Conservation (phyloP, 176 grass and related monocot species). For the Lolium multiflorum region DNA sequence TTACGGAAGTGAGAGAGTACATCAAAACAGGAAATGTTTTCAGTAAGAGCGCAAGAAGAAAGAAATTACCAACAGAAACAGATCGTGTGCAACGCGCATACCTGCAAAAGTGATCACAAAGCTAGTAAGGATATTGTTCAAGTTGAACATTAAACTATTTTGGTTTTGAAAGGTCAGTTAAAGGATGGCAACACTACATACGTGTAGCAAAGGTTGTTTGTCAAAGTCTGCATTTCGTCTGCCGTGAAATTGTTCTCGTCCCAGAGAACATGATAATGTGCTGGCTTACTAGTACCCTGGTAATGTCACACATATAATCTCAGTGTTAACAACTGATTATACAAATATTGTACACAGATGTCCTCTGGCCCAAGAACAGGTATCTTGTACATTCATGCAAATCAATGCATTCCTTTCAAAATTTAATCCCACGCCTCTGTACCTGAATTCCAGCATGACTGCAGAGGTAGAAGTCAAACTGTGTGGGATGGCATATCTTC, state of each 20-base stretch:
- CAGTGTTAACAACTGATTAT: neutral
- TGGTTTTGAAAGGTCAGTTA: neutral
- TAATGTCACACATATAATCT: neutral
- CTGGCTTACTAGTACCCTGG: slow-evolving; percentile 74
- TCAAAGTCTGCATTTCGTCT: slow-evolving; percentile 80
- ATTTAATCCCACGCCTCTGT: neutral
- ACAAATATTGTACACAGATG: neutral
- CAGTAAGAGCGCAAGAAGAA: neutral
- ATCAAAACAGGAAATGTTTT: neutral
- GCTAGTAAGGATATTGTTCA: neutral
- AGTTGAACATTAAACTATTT: neutral
- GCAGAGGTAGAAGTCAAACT: slow-evolving; percentile 78
- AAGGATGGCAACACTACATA: slow-evolving; percentile 20
- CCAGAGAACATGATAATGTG: slow-evolving; percentile 75
- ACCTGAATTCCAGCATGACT: slow-evolving; percentile 79
- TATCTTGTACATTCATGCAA: neutral
- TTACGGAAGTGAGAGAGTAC: too few relatives aligned
- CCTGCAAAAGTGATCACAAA: slow-evolving; percentile 34
- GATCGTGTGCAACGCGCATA: slow-evolving; percentile 79
- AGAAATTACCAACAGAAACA: slow-evolving; percentile 67
- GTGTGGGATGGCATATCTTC: slow-evolving; percentile 71
- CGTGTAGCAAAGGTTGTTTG: slow-evolving; percentile 86
- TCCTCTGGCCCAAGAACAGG: slow-evolving; percentile 30
- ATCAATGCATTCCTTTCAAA: neutral
- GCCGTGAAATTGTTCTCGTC: slow-evolving; percentile 75